Conservation (phyloP, 345 rosid genomes). For the Rhodomyrtus tomentosa region DNA sequence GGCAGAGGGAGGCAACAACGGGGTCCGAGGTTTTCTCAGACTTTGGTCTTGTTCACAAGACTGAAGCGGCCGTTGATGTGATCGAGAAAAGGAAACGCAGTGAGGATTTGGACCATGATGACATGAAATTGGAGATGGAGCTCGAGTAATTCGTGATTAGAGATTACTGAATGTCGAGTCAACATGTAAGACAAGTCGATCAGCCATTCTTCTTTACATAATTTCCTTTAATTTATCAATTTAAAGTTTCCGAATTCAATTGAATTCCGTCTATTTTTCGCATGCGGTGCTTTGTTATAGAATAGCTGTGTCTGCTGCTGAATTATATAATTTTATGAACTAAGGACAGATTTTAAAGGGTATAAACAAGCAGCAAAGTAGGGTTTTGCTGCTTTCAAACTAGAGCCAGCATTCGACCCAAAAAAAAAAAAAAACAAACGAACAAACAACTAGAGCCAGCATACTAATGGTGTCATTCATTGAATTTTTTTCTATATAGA, state of each 20-base stretch:
- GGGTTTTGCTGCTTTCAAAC: background rate
- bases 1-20: background rate
- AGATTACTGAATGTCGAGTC: background rate
- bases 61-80: background rate
- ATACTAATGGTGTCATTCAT: no score
- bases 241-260: background rate
- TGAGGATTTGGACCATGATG: background rate
- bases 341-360: background rate
- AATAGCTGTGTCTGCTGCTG: background rate
- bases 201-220: background rate
- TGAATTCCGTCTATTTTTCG: background rate
- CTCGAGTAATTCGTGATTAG: background rate
- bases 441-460: no score
- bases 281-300: background rate
- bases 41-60: background rate
- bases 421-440: no score
- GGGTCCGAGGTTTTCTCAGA: background rate
- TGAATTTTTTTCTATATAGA: no score
- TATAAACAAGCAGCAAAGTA: background rate
- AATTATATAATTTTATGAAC: background rate
- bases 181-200: background rate
- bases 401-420: background rate
- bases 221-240: background rate
- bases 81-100: background rate
- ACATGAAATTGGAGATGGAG: background rate